Percentiles rank a stretch among this genome's conserved stretches.
These are phyloP conservation scores for Penicillium robsamsonii DNA, from an alignment of 495 filamentous ascomycete genomes.

Conservation along the genomic window DNA sequence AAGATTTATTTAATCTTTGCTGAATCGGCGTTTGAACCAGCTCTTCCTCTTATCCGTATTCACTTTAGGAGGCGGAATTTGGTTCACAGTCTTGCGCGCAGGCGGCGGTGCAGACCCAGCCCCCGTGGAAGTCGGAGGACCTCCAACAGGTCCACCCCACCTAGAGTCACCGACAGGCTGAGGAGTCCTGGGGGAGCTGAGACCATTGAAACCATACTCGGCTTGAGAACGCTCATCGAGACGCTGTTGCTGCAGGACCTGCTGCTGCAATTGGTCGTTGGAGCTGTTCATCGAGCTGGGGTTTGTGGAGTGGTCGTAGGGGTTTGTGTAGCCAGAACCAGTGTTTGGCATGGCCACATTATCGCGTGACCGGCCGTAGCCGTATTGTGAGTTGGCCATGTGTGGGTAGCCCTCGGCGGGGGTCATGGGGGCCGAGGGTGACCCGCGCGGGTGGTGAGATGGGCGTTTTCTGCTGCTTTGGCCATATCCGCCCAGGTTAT, in stretches of 20 bases:
- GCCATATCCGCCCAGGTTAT: constrained; percentile 23
- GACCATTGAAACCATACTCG: constrained; percentile 58
- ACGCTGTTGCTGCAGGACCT: constrained; percentile 40
- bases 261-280: constrained; percentile 66
- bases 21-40: constrained; percentile 83
- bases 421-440: background rate
- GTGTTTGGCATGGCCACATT: constrained; percentile 73
- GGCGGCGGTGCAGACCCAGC: background rate
- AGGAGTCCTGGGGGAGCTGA: constrained; percentile 31
- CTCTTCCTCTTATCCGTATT: constrained; percentile 73
- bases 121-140: constrained; percentile 24
- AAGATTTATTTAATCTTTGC: constrained; percentile 51
- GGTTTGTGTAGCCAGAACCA: constrained; percentile 62
- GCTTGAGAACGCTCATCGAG: constrained; percentile 48
- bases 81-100: constrained; percentile 28
- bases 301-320: constrained; percentile 77
- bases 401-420: constrained; percentile 19
- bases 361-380: constrained; percentile 78
- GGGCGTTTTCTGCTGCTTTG: constrained; percentile 28
- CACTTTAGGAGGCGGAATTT: background rate
- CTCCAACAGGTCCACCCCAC: constrained; percentile 25
- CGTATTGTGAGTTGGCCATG: constrained; percentile 35
- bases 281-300: constrained; percentile 91
- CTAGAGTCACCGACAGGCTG: constrained; percentile 21
- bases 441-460: constrained; percentile 41